phyloP scores from a whole-genome alignment of 73 alveolate genomes.

The Stentor coeruleus region DNA sequence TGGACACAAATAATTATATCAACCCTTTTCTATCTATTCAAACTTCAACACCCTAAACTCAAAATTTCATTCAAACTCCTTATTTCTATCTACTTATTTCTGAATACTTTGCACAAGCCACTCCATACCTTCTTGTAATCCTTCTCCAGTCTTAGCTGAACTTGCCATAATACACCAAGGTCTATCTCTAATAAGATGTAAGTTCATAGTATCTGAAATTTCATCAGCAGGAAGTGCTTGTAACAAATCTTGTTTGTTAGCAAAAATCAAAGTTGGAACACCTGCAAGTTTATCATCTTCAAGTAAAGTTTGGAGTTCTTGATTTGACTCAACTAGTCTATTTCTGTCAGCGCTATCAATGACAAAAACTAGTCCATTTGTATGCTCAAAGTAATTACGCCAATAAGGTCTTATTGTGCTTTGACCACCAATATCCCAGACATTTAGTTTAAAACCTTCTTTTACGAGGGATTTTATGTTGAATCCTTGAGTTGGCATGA shows the following conservation, averaged over 20 bases:
- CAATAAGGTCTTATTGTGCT: not conserved
- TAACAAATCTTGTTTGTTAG: not conserved
- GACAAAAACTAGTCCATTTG: slow-evolving; percentile 59
- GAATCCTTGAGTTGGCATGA: slow-evolving; percentile 8
- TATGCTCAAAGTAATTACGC: slow-evolving; percentile 63
- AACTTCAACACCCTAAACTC: too few species aligned
- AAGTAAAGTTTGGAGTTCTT: not conserved
- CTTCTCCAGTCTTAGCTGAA: not conserved
- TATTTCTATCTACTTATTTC: slow-evolving; percentile 42
- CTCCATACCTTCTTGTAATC: not conserved
- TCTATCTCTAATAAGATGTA: not conserved
- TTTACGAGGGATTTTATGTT: not conserved
- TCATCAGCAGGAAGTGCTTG: not conserved
- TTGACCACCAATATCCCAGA: not conserved
- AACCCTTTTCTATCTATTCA: too few species aligned
- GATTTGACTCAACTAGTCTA: slow-evolving; percentile 33
- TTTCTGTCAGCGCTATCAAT: slow-evolving; percentile 39
- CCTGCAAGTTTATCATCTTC: not conserved
- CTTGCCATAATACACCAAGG: not conserved
- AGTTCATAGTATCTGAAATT: not conserved
- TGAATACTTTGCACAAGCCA: slow-evolving; percentile 51
- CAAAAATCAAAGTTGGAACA: not conserved
- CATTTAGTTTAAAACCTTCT: slow-evolving; percentile 20
- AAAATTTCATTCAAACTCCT: too few species aligned
- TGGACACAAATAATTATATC: too few species aligned